Conservation (phyloP, 805 yeast genomes). For the Ogataea paradorogensis region DNA sequence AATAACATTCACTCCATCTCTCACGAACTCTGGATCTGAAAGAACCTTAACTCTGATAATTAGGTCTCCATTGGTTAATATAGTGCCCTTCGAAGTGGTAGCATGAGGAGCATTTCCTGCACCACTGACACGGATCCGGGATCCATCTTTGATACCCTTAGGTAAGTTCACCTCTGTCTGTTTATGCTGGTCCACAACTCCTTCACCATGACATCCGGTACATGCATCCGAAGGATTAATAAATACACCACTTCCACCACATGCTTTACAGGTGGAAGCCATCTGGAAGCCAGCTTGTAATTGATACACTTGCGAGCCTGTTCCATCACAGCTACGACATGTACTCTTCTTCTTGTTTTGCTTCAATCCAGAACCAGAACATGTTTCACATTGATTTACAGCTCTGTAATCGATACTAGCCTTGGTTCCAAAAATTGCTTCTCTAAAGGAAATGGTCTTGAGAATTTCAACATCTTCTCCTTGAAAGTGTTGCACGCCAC, state of each 20-base stretch:
- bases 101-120: constrained; percentile 89
- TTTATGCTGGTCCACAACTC: constrained; percentile 66
- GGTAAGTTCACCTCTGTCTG: constrained; percentile 84
- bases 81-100: constrained; percentile 67
- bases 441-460: constrained; percentile 74
- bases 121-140: constrained; percentile 76
- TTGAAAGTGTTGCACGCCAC: constrained; percentile 67
- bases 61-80: constrained; percentile 79
- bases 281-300: constrained; percentile 93
- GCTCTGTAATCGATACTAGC: constrained; percentile 69
- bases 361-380: constrained; percentile 86
- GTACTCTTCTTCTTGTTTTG: constrained; percentile 69
- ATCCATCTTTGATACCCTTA: constrained; percentile 83
- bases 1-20: constrained; percentile 65
- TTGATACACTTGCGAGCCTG: constrained; percentile 84
- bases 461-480: constrained; percentile 87
- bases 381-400: constrained; percentile 70
- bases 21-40: constrained; percentile 67
- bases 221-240: constrained; percentile 71
- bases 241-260: constrained; percentile 86
- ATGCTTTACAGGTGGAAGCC: constrained; percentile 86
- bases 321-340: constrained; percentile 86
- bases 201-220: constrained; percentile 81
- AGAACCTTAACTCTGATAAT: constrained; percentile 75
- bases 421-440: constrained; percentile 77